phyloP scores from a whole-genome alignment of 2,329 filamentous ascomycete genomes.

The Ophidiomyces ophidiicola region DNA sequence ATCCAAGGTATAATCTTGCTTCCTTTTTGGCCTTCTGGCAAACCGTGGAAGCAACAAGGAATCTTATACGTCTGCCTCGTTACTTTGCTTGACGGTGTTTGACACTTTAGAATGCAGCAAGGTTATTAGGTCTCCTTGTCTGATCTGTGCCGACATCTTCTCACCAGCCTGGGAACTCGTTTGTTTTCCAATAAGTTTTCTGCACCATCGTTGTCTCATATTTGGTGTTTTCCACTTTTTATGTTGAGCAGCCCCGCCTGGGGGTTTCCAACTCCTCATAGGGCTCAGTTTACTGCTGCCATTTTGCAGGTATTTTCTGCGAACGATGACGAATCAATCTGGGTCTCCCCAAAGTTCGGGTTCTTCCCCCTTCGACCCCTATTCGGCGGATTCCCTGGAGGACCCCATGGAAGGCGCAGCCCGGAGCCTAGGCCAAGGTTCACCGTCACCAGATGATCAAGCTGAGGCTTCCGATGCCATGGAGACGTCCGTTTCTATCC shows the following conservation, averaged over 20 bases:
- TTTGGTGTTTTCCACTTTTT: not conserved
- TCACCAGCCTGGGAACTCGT: not conserved
- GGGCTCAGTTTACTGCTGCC: no score
- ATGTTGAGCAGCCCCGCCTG: no score
- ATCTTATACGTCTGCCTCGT: no score
- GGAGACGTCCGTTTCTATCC: not conserved
- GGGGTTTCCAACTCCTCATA: no score
- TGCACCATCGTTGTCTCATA: not conserved
- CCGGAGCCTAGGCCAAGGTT: slow-evolving; percentile 5
- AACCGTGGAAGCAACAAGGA: no score
- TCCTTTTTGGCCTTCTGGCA: no score
- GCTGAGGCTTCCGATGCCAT: slow-evolving; percentile 1
- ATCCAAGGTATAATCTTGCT: no score
- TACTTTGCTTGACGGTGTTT: not conserved
- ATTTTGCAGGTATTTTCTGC: not conserved
- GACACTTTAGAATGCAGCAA: slow-evolving; percentile 1
- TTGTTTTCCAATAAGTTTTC: not conserved
- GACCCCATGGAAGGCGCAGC: slow-evolving; percentile 7
- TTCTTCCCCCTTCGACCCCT: slow-evolving; percentile 17
- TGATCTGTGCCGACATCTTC: not conserved
- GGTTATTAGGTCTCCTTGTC: not conserved
- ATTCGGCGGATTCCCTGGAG: slow-evolving; percentile 13
- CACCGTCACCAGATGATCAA: not conserved
- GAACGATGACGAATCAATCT: slow-evolving; percentile 7
- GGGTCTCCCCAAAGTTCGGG: slow-evolving; percentile 12